Base-by-base conservation (phyloP, 2,329 filamentous ascomycete genomes). In the Cercospora berteroae region DNA sequence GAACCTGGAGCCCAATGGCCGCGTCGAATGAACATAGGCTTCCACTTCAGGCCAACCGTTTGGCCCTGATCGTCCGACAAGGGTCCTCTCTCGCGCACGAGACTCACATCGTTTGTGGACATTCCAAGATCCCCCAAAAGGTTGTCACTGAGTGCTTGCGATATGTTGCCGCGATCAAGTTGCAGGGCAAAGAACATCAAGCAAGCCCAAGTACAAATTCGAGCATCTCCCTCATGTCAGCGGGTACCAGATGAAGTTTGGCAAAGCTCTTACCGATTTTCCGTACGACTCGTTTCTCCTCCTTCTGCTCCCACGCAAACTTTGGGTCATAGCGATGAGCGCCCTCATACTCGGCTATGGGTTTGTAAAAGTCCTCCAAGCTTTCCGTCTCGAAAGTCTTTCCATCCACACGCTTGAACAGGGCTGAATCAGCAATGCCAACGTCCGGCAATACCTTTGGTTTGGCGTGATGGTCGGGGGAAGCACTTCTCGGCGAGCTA, bases 101-200 rank as follows among this genome's bases (percentile, higher is more conserved):
- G 83, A 74, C 74, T 72, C 23, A 73, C 72, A 48, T 86, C 83
- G 74, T 85, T 80, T n/a, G 79, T 82, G 0, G 76, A 81, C 60
- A 84, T 64, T 27, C 86, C 76, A 86, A 71, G 61, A 50, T 71
- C 88, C 57, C 76, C 79, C 10, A 90, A 80, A 72, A 90, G 81
- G 71, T 87, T 86, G 74, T 90, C 89, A 0, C 87, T 86, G 20
- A 88, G 77, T 0, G 88, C 88, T 68, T 90, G 88, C 56, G 88
- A 1, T 86, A 87, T 31, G 87, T 79, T 3, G 87, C 88, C 71
- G 88, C 88, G 64, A 70, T 85, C 83, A 18, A 86, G 77, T 59
- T 87, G 82, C 1, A 87, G 76, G 0, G 83, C 83, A 65, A 86
- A 84, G 76, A 86, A 85, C 79, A 85, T 85, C 20, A 86, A 73